A percentile compares a stretch with the other conserved stretches of the same genome.
Evolutionary conservation across 164 flowering plant genomes (phyloP).

Genomic region (Vitis cinerea): DNA sequence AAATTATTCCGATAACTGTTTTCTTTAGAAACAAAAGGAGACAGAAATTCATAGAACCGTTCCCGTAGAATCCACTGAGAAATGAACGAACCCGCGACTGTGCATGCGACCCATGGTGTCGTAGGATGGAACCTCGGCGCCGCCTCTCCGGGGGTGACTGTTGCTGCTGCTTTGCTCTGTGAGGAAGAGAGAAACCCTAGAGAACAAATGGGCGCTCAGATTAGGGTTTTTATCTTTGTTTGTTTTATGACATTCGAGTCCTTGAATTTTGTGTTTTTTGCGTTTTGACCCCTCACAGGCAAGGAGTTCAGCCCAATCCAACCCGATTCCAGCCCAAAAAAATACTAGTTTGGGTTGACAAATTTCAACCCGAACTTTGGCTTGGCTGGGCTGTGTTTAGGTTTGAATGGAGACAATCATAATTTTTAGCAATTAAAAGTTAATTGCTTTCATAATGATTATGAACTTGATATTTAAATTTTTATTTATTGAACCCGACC

Average conservation of each 20-base stretch:
- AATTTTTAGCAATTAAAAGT: too few relatives aligned
- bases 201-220: background rate
- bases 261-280: background rate
- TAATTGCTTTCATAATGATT: too few relatives aligned
- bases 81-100: conserved; percentile 31
- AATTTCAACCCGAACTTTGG: too few relatives aligned
- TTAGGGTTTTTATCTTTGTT: conserved; percentile 9
- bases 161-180: background rate
- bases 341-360: too few relatives aligned
- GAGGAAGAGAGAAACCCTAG: conserved; percentile 8
- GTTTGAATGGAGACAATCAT: too few relatives aligned
- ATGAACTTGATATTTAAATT: too few relatives aligned
- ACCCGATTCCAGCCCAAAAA: too few relatives aligned
- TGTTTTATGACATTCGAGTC: background rate
- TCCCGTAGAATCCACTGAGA: background rate
- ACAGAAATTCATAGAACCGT: background rate
- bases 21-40: background rate
- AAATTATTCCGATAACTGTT: background rate
- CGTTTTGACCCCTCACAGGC: too few relatives aligned
- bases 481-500: too few relatives aligned
- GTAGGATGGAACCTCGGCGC: background rate
- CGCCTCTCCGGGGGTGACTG: background rate
- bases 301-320: too few relatives aligned
- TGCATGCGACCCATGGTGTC: conserved; percentile 48
- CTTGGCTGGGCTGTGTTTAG: too few relatives aligned